Conservation (phyloP, 805 yeast species). For the Zygosaccharomyces lentus region DNA sequence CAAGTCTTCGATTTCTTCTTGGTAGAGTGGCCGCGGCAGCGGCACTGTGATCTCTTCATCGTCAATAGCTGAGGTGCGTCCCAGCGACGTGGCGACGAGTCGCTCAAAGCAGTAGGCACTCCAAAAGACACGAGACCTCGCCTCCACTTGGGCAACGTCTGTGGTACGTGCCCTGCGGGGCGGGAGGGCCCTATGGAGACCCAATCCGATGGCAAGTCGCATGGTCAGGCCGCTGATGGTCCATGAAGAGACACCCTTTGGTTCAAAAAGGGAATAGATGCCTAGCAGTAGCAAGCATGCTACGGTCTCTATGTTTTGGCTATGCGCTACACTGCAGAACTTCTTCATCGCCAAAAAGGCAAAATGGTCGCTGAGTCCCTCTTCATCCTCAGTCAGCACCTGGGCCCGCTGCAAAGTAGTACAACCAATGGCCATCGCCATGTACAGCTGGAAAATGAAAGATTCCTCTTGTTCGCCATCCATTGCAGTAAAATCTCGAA, state of each 20-base stretch:
- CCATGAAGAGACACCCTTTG: conserved; percentile 49
- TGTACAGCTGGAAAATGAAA: conserved; percentile 44
- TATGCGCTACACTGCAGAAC: conserved; percentile 37
- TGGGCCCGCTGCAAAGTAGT: conserved; percentile 45
- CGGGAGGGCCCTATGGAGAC: conserved; percentile 41
- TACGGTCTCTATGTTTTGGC: conserved; percentile 41
- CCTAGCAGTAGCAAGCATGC: conserved; percentile 43
- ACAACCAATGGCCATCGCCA: conserved; percentile 54
- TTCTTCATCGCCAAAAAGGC: conserved; percentile 41
- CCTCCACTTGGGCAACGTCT: conserved; percentile 39
- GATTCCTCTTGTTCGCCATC: conserved; percentile 23
- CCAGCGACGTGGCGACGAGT: conserved; percentile 45
- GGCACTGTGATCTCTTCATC: conserved; percentile 50
- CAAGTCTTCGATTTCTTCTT: conserved; percentile 41
- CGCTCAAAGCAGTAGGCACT: conserved; percentile 47
- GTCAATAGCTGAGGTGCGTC: conserved; percentile 45
- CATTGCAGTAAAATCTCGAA: conserved; percentile 33
- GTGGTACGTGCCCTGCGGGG: conserved; percentile 29
- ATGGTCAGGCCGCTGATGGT: conserved; percentile 46
- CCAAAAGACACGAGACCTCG: conserved; percentile 47
- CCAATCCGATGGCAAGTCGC: conserved; percentile 43
- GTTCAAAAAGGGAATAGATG: conserved; percentile 49
- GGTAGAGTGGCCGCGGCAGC: conserved; percentile 38
- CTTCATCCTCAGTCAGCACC: conserved; percentile 35
- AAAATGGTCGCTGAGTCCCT: conserved; percentile 39